Evolutionary conservation across 1,139 yeast genomes (phyloP).

Genomic region (Magnusiomyces suaveolens): DNA sequence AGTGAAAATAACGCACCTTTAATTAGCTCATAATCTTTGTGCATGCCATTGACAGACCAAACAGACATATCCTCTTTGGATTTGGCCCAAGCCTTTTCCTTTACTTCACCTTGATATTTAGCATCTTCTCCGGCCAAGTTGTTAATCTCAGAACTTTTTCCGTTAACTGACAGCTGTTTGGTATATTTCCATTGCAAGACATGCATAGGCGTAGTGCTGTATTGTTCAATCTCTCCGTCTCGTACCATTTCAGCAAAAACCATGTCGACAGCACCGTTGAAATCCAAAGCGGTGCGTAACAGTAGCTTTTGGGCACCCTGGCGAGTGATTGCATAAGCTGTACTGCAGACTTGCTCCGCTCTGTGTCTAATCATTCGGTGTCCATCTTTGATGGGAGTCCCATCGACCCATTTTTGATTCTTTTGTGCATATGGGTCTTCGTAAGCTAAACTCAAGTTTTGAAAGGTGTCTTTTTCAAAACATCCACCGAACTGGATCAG

Average conservation of each 20-base stretch:
- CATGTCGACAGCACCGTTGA: slow-evolving; percentile 17
- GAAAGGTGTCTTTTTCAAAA: not conserved
- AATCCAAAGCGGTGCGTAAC: slow-evolving; percentile 15
- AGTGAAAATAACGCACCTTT: not conserved
- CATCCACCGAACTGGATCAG: slow-evolving; percentile 11
- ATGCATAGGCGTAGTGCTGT: not conserved
- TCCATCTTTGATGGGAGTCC: not conserved
- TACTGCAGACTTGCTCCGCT: slow-evolving; percentile 16
- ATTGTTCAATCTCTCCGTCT: not conserved
- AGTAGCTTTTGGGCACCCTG: slow-evolving; percentile 18
- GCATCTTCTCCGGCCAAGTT: not conserved
- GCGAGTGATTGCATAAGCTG: slow-evolving; percentile 18
- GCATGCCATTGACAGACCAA: not conserved
- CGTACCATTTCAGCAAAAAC: slow-evolving; percentile 13
- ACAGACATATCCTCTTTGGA: not conserved
- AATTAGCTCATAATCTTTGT: not conserved
- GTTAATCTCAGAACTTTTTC: not conserved
- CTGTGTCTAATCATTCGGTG: not conserved
- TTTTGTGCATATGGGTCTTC: not conserved
- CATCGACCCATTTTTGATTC: not conserved
- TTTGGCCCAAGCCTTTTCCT: not conserved
- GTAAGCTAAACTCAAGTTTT: not conserved
- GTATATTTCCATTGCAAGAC: slow-evolving; percentile 4
- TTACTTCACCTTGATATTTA: not conserved
- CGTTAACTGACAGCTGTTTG: not conserved